phyloP scores from a whole-genome alignment of 768 basidiomycete genomes.

The Imleria badia region DNA sequence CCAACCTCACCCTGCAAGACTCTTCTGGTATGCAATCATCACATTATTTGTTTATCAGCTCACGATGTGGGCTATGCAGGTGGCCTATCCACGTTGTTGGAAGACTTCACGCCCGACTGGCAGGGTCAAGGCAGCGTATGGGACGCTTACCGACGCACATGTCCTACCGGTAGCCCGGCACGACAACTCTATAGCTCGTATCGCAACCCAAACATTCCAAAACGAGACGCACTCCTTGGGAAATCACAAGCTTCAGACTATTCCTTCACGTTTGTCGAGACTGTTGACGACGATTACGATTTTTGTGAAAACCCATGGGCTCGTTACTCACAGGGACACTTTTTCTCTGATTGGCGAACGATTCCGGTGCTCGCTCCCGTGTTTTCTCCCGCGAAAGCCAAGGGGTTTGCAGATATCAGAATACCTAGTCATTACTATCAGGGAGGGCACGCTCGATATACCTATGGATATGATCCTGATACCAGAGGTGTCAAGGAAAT shows the following conservation, averaged over 20 bases:
- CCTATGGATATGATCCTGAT: constrained; percentile 84
- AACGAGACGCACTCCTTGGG: constrained; percentile 28
- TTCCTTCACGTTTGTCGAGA: constrained; percentile 63
- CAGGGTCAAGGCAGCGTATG: constrained; percentile 79
- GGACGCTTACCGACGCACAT: constrained; percentile 94
- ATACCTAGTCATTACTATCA: constrained; percentile 98
- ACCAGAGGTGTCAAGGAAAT: constrained; percentile 68
- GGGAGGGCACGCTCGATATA: constrained; percentile 75
- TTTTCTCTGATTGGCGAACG: constrained; percentile 95
- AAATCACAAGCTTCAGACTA: constrained; percentile 35
- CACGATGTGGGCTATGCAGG: neutral
- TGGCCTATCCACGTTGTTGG: constrained; percentile 40
- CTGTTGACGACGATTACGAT: constrained; percentile 65
- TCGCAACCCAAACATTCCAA: constrained; percentile 44
- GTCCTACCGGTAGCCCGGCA: constrained; percentile 73
- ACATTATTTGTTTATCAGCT: neutral
- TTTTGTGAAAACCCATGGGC: constrained; percentile 83
- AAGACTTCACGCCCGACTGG: constrained; percentile 83
- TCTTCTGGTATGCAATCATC: constrained; percentile 28
- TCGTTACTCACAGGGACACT: constrained; percentile 88
- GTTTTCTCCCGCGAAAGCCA: constrained; percentile 86
- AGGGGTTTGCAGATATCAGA: constrained; percentile 85
- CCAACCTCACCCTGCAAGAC: constrained; percentile 60
- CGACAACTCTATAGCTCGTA: constrained; percentile 81
- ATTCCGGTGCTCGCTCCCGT: constrained; percentile 89